Evolutionary conservation across 2,329 filamentous ascomycete genomes (phyloP).

Genomic region (Penicillium janthinellum): DNA sequence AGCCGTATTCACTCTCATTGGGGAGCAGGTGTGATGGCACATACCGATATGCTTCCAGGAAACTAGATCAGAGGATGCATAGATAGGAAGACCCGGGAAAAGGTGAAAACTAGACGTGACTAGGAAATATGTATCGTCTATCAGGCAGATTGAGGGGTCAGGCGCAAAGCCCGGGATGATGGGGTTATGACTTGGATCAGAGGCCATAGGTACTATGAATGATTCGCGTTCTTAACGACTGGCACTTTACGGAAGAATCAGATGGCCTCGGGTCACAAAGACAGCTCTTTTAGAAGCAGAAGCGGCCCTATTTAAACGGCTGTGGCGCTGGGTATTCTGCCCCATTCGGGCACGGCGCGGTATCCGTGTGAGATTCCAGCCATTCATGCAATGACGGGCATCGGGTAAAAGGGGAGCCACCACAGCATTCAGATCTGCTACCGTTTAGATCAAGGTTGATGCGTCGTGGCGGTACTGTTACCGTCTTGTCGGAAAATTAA

Average conservation of each 20-base stretch:
- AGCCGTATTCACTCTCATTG: background rate
- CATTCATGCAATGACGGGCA: background rate
- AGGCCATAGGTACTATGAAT: background rate
- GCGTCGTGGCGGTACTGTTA: background rate
- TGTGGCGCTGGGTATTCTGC: background rate
- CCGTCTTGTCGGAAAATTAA: too few species aligned
- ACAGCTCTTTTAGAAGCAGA: background rate
- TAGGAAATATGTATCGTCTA: slow-evolving; percentile 48
- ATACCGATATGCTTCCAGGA: slow-evolving; percentile 42
- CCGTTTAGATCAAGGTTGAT: background rate
- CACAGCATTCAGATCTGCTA: background rate
- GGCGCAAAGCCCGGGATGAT: slow-evolving; percentile 51
- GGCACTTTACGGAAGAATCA: background rate
- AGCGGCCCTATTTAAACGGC: background rate
- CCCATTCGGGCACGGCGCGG: background rate
- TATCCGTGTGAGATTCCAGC: background rate
- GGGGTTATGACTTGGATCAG: slow-evolving; percentile 36
- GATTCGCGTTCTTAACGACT: too few species aligned
- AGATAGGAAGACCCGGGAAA: slow-evolving; percentile 50
- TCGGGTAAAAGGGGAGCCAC: background rate
- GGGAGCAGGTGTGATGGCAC: background rate
- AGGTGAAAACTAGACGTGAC: slow-evolving; percentile 50
- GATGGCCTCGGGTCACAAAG: background rate
- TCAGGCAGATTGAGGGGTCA: slow-evolving; percentile 49
- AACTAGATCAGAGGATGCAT: slow-evolving; percentile 48